phyloP scores from a whole-genome alignment of 352 stramenopile genomes.

The Phytophthora foliorum region DNA sequence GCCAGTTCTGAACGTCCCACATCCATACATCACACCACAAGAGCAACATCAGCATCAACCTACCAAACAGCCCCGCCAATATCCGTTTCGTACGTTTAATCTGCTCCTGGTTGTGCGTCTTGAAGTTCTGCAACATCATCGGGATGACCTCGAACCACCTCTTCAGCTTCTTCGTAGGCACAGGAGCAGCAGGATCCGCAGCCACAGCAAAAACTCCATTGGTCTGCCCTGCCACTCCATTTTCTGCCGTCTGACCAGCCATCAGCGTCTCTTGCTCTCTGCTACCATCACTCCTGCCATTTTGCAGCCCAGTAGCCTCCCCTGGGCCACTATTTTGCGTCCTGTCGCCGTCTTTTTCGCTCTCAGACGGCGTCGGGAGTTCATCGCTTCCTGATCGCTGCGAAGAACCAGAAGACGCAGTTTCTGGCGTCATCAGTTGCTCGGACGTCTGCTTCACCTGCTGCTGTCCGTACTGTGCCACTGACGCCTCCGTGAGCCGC shows the following conservation, averaged over 20 bases:
- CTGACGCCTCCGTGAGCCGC: not conserved
- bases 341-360: constrained; percentile 8
- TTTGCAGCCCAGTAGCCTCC: not conserved
- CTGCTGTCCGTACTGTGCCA: not conserved
- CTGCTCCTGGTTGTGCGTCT: constrained; percentile 33
- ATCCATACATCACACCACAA: not conserved
- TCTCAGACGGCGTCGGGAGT: not conserved
- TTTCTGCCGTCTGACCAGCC: not conserved
- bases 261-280: not conserved
- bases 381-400: constrained; percentile 16
- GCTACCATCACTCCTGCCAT: not conserved
- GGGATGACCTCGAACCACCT: constrained; percentile 48
- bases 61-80: no score
- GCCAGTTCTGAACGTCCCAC: constrained; percentile 29
- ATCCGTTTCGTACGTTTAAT: constrained; percentile 33
- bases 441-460: not conserved
- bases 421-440: constrained; percentile 3
- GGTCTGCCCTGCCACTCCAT: not conserved
- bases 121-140: constrained; percentile 41
- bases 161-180: constrained; percentile 8
- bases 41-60: no score
- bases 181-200: not conserved
- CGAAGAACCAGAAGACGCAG: not conserved
- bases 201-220: not conserved
- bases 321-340: not conserved